Evolutionary conservation across 768 basidiomycete species (phyloP).

Genomic region (Rickenella mellea): DNA sequence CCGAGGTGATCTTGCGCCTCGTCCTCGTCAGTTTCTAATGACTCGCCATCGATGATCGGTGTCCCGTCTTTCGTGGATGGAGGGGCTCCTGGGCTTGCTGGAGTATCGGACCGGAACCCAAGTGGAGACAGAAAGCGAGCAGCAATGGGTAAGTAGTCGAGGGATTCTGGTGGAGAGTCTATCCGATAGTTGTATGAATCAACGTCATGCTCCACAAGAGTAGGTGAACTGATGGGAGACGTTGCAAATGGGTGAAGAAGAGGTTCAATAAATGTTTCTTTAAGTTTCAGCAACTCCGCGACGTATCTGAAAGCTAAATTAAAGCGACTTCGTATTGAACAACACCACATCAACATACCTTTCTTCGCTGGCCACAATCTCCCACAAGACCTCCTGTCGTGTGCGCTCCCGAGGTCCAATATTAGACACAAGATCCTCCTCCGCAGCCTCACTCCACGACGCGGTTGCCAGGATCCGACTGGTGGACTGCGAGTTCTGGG

Average conservation of each 20-base stretch:
- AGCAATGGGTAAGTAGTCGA: constrained; percentile 79
- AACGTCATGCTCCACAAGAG: constrained; percentile 53
- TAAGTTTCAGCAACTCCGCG: constrained; percentile 81
- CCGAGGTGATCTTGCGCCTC: constrained; percentile 43
- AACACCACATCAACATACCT: constrained; percentile 40
- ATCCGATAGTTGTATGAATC: constrained; percentile 52
- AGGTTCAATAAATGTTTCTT: constrained; percentile 86
- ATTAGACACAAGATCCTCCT: constrained; percentile 88
- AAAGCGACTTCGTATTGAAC: constrained; percentile 2
- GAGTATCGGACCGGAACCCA: constrained; percentile 37
- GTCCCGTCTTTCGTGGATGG: constrained; percentile 40
- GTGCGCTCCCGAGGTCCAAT: constrained; percentile 91
- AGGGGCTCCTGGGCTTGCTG: constrained; percentile 15
- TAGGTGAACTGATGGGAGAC: constrained; percentile 33
- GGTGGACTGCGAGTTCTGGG: constrained; percentile 58
- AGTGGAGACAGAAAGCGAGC: constrained; percentile 79
- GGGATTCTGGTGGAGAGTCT: constrained; percentile 60
- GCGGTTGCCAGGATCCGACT: constrained; percentile 66
- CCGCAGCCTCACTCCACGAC: constrained; percentile 92
- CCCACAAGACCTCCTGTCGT: constrained; percentile 92
- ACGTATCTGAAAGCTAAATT: constrained; percentile 60
- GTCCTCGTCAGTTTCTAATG: constrained; percentile 64
- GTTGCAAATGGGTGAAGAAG: constrained; percentile 76
- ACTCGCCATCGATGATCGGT: constrained; percentile 66
- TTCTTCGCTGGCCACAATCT: constrained; percentile 94